Evolutionary conservation across 371 early-diverging fungal genomes (phyloP), one percentile per base, ranked within the genome.

Genomic region (Catenaria anguillulae): DNA sequence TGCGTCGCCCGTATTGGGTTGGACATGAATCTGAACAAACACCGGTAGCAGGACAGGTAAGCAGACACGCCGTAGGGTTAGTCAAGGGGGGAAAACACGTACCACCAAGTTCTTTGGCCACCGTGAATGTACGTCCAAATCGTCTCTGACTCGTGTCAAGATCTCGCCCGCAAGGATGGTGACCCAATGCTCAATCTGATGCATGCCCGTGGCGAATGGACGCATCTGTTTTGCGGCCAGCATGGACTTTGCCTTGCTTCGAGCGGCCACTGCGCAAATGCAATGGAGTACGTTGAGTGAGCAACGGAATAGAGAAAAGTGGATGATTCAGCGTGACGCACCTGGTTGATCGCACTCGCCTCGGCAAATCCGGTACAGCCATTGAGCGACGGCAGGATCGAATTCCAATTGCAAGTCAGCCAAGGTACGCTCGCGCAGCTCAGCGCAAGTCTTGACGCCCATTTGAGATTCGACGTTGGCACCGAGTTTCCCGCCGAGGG

Each of bases 401-500:
- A 74, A 74, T 62, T 65, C 70, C 1, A 34, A 21, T 55, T 74
- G 74, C 33, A 78, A 63, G 17, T 73, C 73, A 42, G 70, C 65
- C 19, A 70, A 52, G 43, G 59, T 33, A 55, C 70, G 72, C 46
- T 64, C 48, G 72, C 75, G 36, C 26, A 87, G 61, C 36, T 87
- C 85, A 5, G 81, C 80, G 1, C 80, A 83, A 1, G 71, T 77
- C 35, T 74, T 71, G 2, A 85, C 78, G 33, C 73, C 72, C 29
- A 86, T 73, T 46, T 77, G 79, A 1, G 69, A 64, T 48, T 78
- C 84, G 0, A 93, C 77, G 59, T 83, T 77, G 15, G 68, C 68
- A 2, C 95, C 95, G 17, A 92, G 75, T 64, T 92, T 92, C 36
- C 95, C 93, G n/a, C 93, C 95, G 29, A 93, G 65, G 54, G 78